Evolutionary conservation across 179 eudicot species (phyloP), one percentile per base, ranked within the genome.

Genomic region (Silene noctiflora): DNA sequence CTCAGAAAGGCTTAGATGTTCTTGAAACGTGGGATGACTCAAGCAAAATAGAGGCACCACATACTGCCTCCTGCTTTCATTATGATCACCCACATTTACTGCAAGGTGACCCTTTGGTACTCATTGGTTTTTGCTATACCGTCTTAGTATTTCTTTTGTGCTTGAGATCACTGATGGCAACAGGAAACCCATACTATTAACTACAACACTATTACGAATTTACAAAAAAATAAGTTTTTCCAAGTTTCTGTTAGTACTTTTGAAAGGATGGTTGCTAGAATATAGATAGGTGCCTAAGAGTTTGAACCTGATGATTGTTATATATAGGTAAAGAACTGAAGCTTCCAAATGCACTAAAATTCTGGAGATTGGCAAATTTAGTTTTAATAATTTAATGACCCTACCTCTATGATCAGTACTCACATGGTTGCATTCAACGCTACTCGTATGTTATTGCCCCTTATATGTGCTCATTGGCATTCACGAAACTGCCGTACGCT

Each of bases 81-180:
- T 69, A 11, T 53, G 64, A 46, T 74, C 81, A 25, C 85, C 85
- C 7, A 83, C 83, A 74, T 83, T 74, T 73, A 83, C 78, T 71
- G 84, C 84, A 75, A 82, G 81, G 79, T 82, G 79, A 75, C 92
- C 92, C 66, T 83, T 89, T 16, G 85, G 89, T 27, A 87, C 85
- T 65, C 64, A 31, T 63, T 25, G 10, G 48, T 59, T 44, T 53
- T 24, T 48, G 56, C 53, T 61, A 21, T 24, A 59, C 51, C 42
- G 46, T 33, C 48, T 20, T 35, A 39, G 20, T 27, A 11, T 27
- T 25, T 33, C 33, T 31, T 17, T 33, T 33, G 48, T 6, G 70
- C 4, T 67, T 33, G 17, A 27, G 42, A 10, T 39, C 11, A 39
- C 11, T 9, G 46, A 39, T 7, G 46, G 46, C 46, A 39, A 39